These are phyloP conservation scores for Sparassis latifolia DNA, from an alignment of 1,284 basidiomycete species.

Conservation along the genomic window DNA sequence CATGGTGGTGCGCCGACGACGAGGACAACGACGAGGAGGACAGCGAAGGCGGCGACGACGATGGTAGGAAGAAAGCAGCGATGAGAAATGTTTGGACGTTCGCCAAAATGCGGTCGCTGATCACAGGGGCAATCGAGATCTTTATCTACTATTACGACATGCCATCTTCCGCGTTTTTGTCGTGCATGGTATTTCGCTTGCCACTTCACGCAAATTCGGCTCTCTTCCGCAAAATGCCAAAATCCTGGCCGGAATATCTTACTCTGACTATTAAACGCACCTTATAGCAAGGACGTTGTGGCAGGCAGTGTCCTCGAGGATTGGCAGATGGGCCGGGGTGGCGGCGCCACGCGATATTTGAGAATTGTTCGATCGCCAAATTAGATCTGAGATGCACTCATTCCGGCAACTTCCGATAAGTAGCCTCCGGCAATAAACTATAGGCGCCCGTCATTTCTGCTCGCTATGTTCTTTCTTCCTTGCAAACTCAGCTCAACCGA, in stretches of 20 bases:
- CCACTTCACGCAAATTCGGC: too few species aligned
- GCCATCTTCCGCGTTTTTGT: not conserved
- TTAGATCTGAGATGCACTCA: too few species aligned
- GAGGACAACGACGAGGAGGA: too few species aligned
- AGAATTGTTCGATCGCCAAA: not conserved
- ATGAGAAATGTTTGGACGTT: conserved; percentile 21
- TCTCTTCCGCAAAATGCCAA: too few species aligned
- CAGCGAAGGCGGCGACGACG: not conserved
- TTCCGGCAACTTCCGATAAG: too few species aligned
- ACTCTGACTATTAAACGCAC: too few species aligned
- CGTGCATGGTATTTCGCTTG: too few species aligned
- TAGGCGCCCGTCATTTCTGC: too few species aligned
- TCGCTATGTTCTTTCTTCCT: too few species aligned
- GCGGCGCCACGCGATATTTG: conserved; percentile 1
- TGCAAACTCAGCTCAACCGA: too few species aligned
- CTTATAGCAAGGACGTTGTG: not conserved
- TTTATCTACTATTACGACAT: conserved; percentile 25
- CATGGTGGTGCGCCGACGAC: conserved; percentile 33
- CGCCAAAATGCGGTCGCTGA: conserved; percentile 26
- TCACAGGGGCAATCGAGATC: conserved; percentile 30
- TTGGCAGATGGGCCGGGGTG: not conserved
- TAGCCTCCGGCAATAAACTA: too few species aligned
- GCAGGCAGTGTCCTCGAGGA: not conserved
- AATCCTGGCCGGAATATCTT: too few species aligned
- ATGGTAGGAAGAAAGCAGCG: conserved; percentile 17